These are phyloP conservation scores for Fusarium sp. DNA, from an alignment of 2,329 filamentous ascomycete species.

Conservation along the genomic window DNA sequence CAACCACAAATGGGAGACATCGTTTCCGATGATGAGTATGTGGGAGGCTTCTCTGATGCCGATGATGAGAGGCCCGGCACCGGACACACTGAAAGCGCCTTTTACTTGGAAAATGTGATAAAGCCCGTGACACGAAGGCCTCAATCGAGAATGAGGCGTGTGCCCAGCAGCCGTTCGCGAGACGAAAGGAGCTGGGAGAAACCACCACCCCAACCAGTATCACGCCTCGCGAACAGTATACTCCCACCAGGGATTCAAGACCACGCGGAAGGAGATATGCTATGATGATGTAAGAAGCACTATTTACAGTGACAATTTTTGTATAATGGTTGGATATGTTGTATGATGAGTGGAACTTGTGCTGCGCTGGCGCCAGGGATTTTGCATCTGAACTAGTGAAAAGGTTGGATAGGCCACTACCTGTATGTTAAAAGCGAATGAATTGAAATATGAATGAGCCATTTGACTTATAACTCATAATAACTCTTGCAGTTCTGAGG, in stretches of 20 bases:
- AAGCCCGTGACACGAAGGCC: constrained; percentile 69
- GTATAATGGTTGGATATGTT: constrained; percentile 20
- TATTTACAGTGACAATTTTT: constrained; percentile 8
- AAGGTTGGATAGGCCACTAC: not conserved
- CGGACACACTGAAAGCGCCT: constrained; percentile 60
- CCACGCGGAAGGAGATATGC: constrained; percentile 54
- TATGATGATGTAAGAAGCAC: constrained; percentile 39
- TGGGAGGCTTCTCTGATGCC: constrained; percentile 82
- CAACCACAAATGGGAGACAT: constrained; percentile 70
- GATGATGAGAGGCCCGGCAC: constrained; percentile 68
- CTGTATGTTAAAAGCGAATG: constrained; percentile 3
- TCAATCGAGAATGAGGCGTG: constrained; percentile 55
- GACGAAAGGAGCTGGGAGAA: constrained; percentile 52
- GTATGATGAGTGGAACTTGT: constrained; percentile 29
- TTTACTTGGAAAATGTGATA: constrained; percentile 72
- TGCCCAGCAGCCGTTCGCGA: constrained; percentile 50
- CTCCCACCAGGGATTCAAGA: constrained; percentile 51
- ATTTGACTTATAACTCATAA: not conserved
- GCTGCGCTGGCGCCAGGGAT: constrained; percentile 24
- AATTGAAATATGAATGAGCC: not conserved
- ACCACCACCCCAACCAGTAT: constrained; percentile 56
- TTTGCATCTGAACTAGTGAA: constrained; percentile 2
- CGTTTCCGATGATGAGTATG: constrained; percentile 80
- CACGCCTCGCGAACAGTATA: constrained; percentile 55
- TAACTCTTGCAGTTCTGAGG: not conserved